A percentile compares a stretch with the other conserved stretches of the same genome.
phyloP scores from a whole-genome alignment of 441 rosid species.

The Brassica hybrid region DNA sequence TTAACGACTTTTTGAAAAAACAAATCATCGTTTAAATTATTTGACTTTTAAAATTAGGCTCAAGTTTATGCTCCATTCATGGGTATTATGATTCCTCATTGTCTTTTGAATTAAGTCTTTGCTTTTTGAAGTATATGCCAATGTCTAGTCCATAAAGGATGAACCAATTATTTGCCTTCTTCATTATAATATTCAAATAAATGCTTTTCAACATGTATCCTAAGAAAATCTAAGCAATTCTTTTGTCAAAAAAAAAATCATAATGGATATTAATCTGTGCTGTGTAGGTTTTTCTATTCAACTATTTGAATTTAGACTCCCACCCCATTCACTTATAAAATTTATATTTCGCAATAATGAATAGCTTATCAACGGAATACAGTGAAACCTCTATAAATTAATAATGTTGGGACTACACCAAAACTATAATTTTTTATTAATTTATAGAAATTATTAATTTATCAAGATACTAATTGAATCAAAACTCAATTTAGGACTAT shows the following conservation, averaged over 20 bases:
- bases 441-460: too few species aligned
- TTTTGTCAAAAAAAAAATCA: background rate
- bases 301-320: too few species aligned
- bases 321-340: too few species aligned
- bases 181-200: constrained; percentile 4
- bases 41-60: background rate
- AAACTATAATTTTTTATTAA: too few species aligned
- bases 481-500: too few species aligned
- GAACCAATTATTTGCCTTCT: constrained; percentile 8
- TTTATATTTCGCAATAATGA: too few species aligned
- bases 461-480: too few species aligned
- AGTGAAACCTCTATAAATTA: too few species aligned
- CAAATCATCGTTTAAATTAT: background rate
- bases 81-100: background rate
- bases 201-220: background rate
- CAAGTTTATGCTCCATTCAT: constrained; percentile 7
- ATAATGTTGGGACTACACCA: too few species aligned
- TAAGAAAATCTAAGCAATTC: background rate
- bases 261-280: too few species aligned
- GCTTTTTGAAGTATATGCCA: background rate
- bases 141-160: background rate
- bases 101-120: background rate
- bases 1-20: background rate
- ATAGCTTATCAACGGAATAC: too few species aligned
- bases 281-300: too few species aligned